phyloP scores from a whole-genome alignment of 108 stramenopile species.

The Cyclotella baltica region DNA sequence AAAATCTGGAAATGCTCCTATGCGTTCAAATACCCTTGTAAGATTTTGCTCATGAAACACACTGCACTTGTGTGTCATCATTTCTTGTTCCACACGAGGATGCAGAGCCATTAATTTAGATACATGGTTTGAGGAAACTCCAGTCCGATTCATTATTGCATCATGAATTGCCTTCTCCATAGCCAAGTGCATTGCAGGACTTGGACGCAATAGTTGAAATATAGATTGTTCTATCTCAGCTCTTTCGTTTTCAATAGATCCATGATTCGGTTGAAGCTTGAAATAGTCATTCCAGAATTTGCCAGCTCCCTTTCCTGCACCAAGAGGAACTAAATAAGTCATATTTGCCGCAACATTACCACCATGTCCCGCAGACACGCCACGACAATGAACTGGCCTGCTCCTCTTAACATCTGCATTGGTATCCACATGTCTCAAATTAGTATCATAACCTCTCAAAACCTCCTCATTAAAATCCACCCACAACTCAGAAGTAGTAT shows the following conservation, averaged over 20 bases:
- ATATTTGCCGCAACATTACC: neutral
- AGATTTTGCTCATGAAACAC: constrained; percentile 66
- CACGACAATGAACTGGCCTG: constrained; percentile 15
- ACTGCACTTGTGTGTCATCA: constrained; percentile 68
- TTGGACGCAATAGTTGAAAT: constrained; percentile 30
- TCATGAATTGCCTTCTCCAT: constrained; percentile 13
- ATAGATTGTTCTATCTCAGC: constrained; percentile 32
- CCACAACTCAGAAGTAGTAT: constrained; percentile 22
- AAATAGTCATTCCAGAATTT: constrained; percentile 36
- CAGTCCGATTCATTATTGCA: constrained; percentile 9
- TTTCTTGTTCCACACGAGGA: constrained; percentile 83
- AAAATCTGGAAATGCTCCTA: constrained; percentile 32
- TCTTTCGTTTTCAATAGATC: constrained; percentile 5
- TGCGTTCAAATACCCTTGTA: constrained; percentile 62
- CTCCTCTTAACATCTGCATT: constrained; percentile 8
- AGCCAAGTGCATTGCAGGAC: constrained; percentile 15
- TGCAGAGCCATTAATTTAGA: constrained; percentile 61
- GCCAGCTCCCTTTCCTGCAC: constrained; percentile 27
- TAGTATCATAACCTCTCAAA: constrained; percentile 29
- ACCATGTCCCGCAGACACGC: neutral
- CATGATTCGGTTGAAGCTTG: constrained; percentile 7
- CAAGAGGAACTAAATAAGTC: constrained; percentile 41
- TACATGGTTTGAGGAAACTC: neutral
- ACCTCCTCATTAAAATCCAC: constrained; percentile 24
- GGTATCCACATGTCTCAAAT: constrained; percentile 30